These are phyloP conservation scores for Calonectria pteridis DNA, from an alignment of 2,329 filamentous ascomycete genomes.

Conservation along the genomic window DNA sequence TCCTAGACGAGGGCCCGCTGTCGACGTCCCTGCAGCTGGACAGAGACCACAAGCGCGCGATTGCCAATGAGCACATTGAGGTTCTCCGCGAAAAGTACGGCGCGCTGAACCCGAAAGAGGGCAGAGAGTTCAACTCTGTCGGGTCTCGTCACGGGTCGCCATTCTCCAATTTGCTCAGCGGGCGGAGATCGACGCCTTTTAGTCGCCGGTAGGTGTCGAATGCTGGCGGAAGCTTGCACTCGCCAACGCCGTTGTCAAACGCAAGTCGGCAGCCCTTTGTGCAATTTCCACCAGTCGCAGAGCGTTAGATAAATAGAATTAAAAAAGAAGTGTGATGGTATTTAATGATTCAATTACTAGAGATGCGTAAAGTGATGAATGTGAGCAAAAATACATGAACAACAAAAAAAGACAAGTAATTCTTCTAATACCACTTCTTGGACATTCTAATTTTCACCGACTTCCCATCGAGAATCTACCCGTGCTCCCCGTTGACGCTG, in stretches of 20 bases:
- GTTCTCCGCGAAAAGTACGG: not conserved
- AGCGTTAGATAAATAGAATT: not conserved
- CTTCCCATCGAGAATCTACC: not conserved
- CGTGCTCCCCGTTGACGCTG: slow-evolving; percentile 22
- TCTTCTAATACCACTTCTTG: not conserved
- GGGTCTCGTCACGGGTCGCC: not conserved
- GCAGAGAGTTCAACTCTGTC: not conserved
- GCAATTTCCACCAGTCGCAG: not conserved
- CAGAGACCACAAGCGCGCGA: not conserved
- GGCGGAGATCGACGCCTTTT: not conserved
- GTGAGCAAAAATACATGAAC: not conserved
- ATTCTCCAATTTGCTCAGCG: not conserved
- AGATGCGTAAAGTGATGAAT: not conserved
- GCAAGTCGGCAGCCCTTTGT: not conserved
- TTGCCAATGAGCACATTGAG: not conserved
- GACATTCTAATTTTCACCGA: not conserved
- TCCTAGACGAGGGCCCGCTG: not conserved
- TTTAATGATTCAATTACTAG: not conserved
- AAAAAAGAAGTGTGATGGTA: not conserved
- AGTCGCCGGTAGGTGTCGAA: not conserved
- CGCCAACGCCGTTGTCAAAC: not conserved
- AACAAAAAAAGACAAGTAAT: not conserved
- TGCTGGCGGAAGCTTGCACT: not conserved
- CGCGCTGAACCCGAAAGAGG: not conserved
- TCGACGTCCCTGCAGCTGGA: not conserved